Percentiles rank a stretch among this genome's conserved stretches.
These are phyloP conservation scores for Aureobasidium sp. DNA, from an alignment of 2,329 filamentous ascomycete genomes.

Conservation along the genomic window DNA sequence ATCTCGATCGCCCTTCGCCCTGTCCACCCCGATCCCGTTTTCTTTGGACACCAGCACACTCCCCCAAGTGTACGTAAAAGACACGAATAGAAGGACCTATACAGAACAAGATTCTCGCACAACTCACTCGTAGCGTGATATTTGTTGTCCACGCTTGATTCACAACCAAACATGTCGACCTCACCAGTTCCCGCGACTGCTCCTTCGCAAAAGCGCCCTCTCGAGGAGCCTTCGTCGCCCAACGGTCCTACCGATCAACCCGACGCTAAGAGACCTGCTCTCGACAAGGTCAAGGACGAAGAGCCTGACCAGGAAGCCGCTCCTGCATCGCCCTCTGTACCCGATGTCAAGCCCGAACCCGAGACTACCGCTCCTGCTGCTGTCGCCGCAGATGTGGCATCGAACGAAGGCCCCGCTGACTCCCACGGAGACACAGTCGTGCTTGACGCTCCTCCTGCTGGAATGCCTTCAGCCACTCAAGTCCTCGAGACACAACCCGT, in stretches of 20 bases:
- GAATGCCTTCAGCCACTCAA: slow-evolving; percentile 31
- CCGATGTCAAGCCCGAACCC: slow-evolving; percentile 20
- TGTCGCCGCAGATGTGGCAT: slow-evolving; percentile 27
- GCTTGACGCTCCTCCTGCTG: slow-evolving; percentile 52
- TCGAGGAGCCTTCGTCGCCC: slow-evolving; percentile 94
- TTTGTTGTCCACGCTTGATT: slow-evolving; percentile 10
- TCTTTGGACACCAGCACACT: slow-evolving; percentile 10
- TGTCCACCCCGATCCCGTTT: slow-evolving; percentile 12
- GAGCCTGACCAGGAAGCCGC: slow-evolving; percentile 25
- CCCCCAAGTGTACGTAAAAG: slow-evolving; percentile 13
- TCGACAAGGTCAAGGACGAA: slow-evolving; percentile 71
- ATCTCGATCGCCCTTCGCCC: slow-evolving; percentile 9
- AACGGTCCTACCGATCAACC: slow-evolving; percentile 87
- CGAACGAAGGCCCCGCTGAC: slow-evolving; percentile 43
- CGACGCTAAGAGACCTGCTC: slow-evolving; percentile 90
- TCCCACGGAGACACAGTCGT: slow-evolving; percentile 62
- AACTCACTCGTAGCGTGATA: slow-evolving; percentile 2
- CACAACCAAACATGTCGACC: slow-evolving; percentile 12
- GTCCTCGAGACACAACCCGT: slow-evolving; percentile 49
- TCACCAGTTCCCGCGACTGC: slow-evolving; percentile 14
- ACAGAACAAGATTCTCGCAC: background rate
- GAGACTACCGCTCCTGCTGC: slow-evolving; percentile 34
- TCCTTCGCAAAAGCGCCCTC: slow-evolving; percentile 70
- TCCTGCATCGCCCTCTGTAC: slow-evolving; percentile 13
- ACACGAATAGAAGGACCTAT: slow-evolving; percentile 12